phyloP scores from a whole-genome alignment of 2,329 filamentous ascomycete species.

The Sarocladium oryzae region DNA sequence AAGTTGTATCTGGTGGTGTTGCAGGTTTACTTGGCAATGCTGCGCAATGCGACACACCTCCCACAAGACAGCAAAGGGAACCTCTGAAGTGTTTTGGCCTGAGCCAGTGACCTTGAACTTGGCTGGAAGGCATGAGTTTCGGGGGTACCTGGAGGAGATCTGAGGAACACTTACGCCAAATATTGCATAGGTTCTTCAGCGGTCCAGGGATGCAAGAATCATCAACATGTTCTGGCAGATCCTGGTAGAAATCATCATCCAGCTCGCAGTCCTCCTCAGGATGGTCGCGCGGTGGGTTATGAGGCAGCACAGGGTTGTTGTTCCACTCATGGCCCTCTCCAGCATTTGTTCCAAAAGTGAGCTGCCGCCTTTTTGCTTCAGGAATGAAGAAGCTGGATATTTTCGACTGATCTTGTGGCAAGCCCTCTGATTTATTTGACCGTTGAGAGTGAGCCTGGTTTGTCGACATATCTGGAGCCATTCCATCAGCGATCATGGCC shows the following conservation, averaged over 20 bases:
- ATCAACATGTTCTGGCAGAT: not conserved
- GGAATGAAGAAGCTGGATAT: not conserved
- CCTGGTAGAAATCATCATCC: not conserved
- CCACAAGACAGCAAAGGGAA: constrained; percentile 41
- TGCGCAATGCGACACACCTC: constrained; percentile 43
- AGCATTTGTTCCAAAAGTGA: constrained; percentile 2
- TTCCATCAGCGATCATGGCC: too few relatives aligned
- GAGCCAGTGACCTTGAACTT: not conserved
- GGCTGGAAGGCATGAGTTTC: not conserved
- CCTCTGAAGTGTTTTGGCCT: not conserved
- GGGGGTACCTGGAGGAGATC: not conserved
- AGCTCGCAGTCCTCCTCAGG: too few relatives aligned
- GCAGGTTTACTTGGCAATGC: constrained; percentile 36
- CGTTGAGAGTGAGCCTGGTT: not conserved
- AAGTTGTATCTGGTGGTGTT: constrained; percentile 22
- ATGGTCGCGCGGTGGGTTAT: too few relatives aligned
- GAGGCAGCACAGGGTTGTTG: too few relatives aligned
- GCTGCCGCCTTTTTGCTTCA: not conserved
- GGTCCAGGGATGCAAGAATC: not conserved
- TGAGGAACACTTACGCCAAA: constrained; percentile 38
- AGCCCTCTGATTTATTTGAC: not conserved
- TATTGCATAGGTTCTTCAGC: constrained; percentile 5
- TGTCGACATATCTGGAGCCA: not conserved
- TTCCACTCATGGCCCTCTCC: not conserved
- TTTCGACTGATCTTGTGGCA: not conserved